Evolutionary conservation across 768 basidiomycete species (phyloP).

Genomic region (Leccinum boreale): DNA sequence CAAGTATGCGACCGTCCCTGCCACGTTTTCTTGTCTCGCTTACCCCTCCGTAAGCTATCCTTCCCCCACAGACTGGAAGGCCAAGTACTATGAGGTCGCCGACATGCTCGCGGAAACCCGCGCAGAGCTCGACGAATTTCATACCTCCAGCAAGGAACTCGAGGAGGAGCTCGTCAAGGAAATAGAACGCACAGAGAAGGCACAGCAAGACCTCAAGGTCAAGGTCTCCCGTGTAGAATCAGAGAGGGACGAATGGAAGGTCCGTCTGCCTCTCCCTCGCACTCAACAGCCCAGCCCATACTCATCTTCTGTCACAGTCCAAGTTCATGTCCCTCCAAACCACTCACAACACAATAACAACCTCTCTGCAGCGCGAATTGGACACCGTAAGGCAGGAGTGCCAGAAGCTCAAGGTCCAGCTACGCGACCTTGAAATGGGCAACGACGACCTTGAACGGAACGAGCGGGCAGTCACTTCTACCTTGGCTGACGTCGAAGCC

Average conservation of each 20-base stretch:
- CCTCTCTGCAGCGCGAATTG: slow-evolving; percentile 88
- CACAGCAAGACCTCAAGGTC: slow-evolving; percentile 74
- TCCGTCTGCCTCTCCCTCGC: slow-evolving; percentile 32
- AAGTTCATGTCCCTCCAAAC: slow-evolving; percentile 90
- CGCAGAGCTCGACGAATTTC: slow-evolving; percentile 83
- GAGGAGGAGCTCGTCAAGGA: slow-evolving; percentile 93
- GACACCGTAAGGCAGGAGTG: slow-evolving; percentile 77
- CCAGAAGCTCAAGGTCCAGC: slow-evolving; percentile 65
- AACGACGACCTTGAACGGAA: slow-evolving; percentile 97
- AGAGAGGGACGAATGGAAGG: slow-evolving; percentile 94
- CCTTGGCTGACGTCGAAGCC: slow-evolving; percentile 77
- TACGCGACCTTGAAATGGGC: slow-evolving; percentile 92
- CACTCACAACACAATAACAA: slow-evolving; percentile 84
- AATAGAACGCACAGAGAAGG: slow-evolving; percentile 81
- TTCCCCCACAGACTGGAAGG: slow-evolving; percentile 66
- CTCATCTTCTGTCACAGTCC: slow-evolving; percentile 38
- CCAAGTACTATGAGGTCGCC: slow-evolving; percentile 77
- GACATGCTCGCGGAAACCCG: slow-evolving; percentile 84
- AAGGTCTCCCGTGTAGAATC: slow-evolving; percentile 67
- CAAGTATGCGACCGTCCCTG: slow-evolving; percentile 40
- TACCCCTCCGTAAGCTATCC: slow-evolving; percentile 44
- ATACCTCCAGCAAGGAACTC: slow-evolving; percentile 83
- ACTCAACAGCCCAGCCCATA: not conserved
- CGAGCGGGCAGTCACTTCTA: slow-evolving; percentile 84
- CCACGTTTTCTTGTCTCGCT: slow-evolving; percentile 16